Conservation (phyloP, 768 basidiomycete genomes). For the Butyriboletus loyo region DNA sequence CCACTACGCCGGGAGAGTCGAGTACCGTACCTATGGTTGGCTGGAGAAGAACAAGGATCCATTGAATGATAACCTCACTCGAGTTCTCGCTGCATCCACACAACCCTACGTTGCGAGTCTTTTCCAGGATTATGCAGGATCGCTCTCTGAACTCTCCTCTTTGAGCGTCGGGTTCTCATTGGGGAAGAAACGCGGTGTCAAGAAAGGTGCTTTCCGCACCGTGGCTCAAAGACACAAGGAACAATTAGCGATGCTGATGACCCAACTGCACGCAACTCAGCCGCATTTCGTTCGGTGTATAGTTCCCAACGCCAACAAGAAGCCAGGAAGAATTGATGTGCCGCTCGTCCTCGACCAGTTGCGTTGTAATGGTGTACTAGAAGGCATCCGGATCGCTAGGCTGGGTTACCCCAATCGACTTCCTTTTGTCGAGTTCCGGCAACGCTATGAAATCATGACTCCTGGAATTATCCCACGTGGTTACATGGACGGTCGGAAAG, state of each 20-base stretch:
- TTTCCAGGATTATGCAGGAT: constrained; percentile 77
- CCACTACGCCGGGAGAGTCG: constrained; percentile 96
- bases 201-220: constrained; percentile 96
- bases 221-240: constrained; percentile 95
- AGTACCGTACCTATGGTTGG: constrained; percentile 96
- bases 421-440: constrained; percentile 95
- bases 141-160: constrained; percentile 29
- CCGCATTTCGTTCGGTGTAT: constrained; percentile 99
- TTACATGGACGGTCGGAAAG: constrained; percentile 97
- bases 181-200: constrained; percentile 71
- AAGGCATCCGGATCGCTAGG: constrained; percentile 96
- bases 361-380: constrained; percentile 97
- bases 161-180: constrained; percentile 37
- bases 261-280: constrained; percentile 87
- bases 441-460: constrained; percentile 93
- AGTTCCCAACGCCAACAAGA: constrained; percentile 90
- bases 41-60: constrained; percentile 99
- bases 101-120: constrained; percentile 80
- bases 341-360: constrained; percentile 95
- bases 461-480: constrained; percentile 91
- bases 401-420: constrained; percentile 96
- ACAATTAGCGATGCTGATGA: constrained; percentile 88
- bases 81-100: constrained; percentile 78
- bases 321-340: constrained; percentile 86
- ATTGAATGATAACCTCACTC: constrained; percentile 90